Base-by-base conservation (phyloP, 768 basidiomycete genomes). In the Mrakia frigida region DNA sequence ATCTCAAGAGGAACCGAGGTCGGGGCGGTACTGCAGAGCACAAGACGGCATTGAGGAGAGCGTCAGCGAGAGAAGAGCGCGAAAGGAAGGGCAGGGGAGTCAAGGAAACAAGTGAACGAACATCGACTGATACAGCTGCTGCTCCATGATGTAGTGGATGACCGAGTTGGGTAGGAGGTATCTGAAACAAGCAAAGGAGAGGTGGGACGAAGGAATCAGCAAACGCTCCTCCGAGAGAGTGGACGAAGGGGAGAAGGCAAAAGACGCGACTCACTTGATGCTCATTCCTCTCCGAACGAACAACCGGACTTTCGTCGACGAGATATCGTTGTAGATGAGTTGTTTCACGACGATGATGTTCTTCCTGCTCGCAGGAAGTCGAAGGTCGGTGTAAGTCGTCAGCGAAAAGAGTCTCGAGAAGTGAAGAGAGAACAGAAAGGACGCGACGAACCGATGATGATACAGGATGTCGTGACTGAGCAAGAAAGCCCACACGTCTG, bases 301-400 rank as follows among this genome's bases (percentile, higher is more conserved):
- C 33, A 86, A 79, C 52, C 80, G 89, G 28, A 85, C 93, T 86
- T 97, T 98, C 31, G 95, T 97, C 79, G 92, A 94, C 10, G 93
- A 95, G 63, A 98, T 94, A 82, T 98, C 94, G 82, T 98, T 98
- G 85, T 96, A 94, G 79, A 98, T 96, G 74, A 96, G 87, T 83
- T 97, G 94, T 74, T 92, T 90, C 80, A 97, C 91, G 77, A 98
- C 88, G 81, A 93, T 90, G 77, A 96, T 94, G 81, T 94, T 95
- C 82, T 88, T 86, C 78, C 89, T 89, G 90, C 88, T 81, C 31
- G 78, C 60, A 28, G 79, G 78, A 13, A 80, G 72, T 60, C 80
- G 73, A 10, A 14, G 10, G 53, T 14, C 4, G 56, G 23, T 53
- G 59, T 7, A 39, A 14, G 2, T 39, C 25, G 39, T 69, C 68